A percentile compares a stretch with the other conserved stretches of the same genome.
Evolutionary conservation across 2,329 filamentous ascomycete genomes (phyloP).

Genomic region (Arthrinium phaeospermum): DNA sequence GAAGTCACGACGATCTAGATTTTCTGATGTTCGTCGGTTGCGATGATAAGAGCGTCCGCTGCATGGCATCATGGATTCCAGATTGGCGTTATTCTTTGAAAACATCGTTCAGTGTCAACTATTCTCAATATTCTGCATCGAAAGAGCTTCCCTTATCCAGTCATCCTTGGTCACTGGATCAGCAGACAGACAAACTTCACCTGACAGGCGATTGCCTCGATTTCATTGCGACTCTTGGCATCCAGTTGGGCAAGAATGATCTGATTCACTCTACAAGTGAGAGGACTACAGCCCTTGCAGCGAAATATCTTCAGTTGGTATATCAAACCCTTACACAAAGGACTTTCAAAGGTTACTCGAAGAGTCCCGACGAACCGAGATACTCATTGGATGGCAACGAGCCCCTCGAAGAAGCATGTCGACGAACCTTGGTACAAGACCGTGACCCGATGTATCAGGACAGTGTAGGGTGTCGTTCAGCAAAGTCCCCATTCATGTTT

Average conservation of each 20-base stretch:
- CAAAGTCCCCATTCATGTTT: not conserved
- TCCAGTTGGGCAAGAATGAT: too few species aligned
- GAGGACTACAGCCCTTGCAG: rapidly evolving
- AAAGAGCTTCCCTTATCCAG: not conserved
- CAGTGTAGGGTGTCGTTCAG: too few species aligned
- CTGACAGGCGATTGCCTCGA: not conserved
- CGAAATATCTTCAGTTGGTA: not conserved
- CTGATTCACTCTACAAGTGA: too few species aligned
- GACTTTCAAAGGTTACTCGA: not conserved
- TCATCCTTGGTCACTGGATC: not conserved
- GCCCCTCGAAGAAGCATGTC: not conserved
- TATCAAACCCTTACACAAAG: not conserved
- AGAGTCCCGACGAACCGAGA: not conserved
- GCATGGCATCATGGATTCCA: not conserved
- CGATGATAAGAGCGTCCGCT: too few species aligned
- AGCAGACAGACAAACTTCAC: not conserved
- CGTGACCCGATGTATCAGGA: too few species aligned
- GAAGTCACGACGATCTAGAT: not conserved
- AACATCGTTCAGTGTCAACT: too few species aligned
- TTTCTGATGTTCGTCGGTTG: not conserved
- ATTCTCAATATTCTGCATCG: too few species aligned
- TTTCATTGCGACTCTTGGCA: not conserved
- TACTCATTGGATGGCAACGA: not conserved
- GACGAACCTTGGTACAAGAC: not conserved
- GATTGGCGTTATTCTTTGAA: not conserved